phyloP scores from a whole-genome alignment of 2,329 filamentous ascomycete genomes.

The Paecilomyces sp. region DNA sequence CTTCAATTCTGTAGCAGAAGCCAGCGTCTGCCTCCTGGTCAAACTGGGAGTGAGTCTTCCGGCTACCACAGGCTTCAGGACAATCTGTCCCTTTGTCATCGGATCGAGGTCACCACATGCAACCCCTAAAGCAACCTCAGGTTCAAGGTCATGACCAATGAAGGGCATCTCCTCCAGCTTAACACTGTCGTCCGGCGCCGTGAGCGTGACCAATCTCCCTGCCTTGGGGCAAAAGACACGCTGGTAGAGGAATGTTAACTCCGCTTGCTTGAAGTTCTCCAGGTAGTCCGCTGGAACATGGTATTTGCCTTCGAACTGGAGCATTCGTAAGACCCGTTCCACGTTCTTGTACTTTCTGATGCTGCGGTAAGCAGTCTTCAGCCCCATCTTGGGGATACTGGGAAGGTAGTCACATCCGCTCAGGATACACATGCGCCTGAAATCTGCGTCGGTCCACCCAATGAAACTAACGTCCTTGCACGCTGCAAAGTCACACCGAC shows the following conservation, averaged over 20 bases:
- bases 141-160: constrained; percentile 67
- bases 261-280: constrained; percentile 73
- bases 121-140: constrained; percentile 63
- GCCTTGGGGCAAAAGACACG: constrained; percentile 81
- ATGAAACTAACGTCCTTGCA: constrained; percentile 82
- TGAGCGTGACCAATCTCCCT: constrained; percentile 68
- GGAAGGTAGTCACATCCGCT: constrained; percentile 95
- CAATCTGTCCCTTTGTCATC: constrained; percentile 67
- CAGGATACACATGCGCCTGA: constrained; percentile 90
- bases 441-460: constrained; percentile 87
- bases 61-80: constrained; percentile 26
- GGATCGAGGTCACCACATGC: constrained; percentile 80
- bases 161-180: constrained; percentile 67
- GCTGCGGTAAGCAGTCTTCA: constrained; percentile 90
- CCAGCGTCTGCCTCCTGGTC: constrained; percentile 33
- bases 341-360: constrained; percentile 84
- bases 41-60: constrained; percentile 27
- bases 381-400: constrained; percentile 73
- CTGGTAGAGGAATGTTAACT: constrained; percentile 88
- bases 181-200: constrained; percentile 55
- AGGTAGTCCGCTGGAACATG: constrained; percentile 75
- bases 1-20: constrained; percentile 48
- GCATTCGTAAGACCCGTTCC: constrained; percentile 71
- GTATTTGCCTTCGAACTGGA: constrained; percentile 84
- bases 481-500: constrained; percentile 78